Conservation (phyloP, 768 basidiomycete genomes). For the Xanthoconium stramineum region DNA sequence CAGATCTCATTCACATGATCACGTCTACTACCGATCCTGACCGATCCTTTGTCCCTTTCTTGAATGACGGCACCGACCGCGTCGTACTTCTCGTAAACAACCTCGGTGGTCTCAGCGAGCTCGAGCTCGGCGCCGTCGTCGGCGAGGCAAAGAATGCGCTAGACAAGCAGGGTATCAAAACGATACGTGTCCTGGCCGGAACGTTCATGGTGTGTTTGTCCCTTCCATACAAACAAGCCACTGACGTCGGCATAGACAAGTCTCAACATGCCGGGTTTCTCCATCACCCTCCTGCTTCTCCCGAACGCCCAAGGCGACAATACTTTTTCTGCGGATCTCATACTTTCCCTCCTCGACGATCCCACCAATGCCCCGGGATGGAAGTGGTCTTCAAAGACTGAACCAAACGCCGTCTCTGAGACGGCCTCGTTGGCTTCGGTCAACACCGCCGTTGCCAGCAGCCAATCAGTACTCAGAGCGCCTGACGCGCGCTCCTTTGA, state of each 20-base stretch:
- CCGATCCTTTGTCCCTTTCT: constrained; percentile 72
- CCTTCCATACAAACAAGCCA: not conserved
- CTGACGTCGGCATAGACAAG: constrained; percentile 54
- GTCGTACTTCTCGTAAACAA: constrained; percentile 86
- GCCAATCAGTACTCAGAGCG: constrained; percentile 30
- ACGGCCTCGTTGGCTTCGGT: constrained; percentile 11
- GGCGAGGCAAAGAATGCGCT: constrained; percentile 58
- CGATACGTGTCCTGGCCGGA: constrained; percentile 67
- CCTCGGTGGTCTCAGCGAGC: constrained; percentile 79
- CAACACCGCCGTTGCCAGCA: not conserved
- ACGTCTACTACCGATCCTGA: constrained; percentile 73
- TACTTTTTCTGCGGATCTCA: constrained; percentile 36
- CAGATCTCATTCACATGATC: constrained; percentile 66
- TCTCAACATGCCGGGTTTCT: constrained; percentile 92
- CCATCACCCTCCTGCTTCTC: constrained; percentile 76
- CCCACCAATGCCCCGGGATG: constrained; percentile 73
- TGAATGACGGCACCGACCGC: constrained; percentile 56
- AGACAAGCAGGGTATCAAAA: constrained; percentile 50
- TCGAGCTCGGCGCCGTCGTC: constrained; percentile 72
- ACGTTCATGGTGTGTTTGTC: constrained; percentile 72
- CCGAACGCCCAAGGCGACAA: constrained; percentile 44
- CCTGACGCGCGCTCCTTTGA: constrained; percentile 51
- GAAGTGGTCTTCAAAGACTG: constrained; percentile 64
- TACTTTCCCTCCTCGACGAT: constrained; percentile 72
- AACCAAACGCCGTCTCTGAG: constrained; percentile 33